Conservation (phyloP, 1,284 basidiomycete species). For the Porodaedalea pini region DNA sequence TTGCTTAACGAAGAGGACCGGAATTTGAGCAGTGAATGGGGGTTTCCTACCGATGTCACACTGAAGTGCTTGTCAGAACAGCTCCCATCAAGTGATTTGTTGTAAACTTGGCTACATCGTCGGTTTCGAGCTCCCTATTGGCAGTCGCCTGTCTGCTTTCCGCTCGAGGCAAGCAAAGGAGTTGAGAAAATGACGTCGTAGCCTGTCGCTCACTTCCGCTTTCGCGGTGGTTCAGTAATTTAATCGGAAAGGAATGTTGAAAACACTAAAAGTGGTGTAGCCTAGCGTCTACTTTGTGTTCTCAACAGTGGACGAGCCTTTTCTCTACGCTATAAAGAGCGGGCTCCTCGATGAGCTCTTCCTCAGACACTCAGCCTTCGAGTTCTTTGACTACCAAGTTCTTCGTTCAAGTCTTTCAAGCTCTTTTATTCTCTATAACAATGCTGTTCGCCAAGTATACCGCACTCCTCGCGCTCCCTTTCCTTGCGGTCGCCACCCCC, state of each 20-base stretch:
- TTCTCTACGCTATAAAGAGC: not conserved
- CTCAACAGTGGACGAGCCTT: not conserved
- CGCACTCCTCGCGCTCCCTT: constrained; percentile 7
- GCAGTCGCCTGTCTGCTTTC: not conserved
- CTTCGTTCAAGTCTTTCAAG: not conserved
- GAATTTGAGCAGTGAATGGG: too few relatives aligned
- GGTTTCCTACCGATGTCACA: too few relatives aligned
- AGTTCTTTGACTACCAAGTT: not conserved
- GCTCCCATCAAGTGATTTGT: too few relatives aligned
- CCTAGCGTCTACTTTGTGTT: not conserved
- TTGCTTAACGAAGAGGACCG: too few relatives aligned
- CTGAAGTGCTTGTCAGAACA: too few relatives aligned
- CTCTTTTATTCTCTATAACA: not conserved
- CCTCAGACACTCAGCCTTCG: not conserved
- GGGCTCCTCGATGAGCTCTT: not conserved
- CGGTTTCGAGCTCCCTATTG: not conserved
- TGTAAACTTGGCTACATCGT: too few relatives aligned
- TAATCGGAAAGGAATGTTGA: too few relatives aligned
- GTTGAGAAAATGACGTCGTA: not conserved
- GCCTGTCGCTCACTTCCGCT: not conserved
- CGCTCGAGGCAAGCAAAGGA: not conserved
- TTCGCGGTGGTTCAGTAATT: not conserved
- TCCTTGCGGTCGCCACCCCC: constrained; percentile 20
- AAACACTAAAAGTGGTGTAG: not conserved
- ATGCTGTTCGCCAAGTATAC: constrained; percentile 10